Evolutionary conservation across 352 stramenopile species (phyloP).

Genomic region (Globisporangium paroecandrum): DNA sequence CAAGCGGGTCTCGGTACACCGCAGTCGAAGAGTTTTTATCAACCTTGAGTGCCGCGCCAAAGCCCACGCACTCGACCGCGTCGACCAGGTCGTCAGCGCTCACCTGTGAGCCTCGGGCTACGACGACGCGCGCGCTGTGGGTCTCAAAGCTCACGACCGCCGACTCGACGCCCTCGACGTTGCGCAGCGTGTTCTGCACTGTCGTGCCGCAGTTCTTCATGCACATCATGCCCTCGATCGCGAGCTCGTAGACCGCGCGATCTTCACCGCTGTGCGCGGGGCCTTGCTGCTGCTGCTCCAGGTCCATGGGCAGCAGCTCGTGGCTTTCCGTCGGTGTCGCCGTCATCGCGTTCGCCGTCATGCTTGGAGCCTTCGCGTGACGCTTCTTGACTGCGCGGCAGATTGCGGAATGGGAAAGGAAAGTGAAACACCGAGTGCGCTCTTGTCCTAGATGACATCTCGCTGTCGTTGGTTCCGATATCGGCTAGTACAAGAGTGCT

Average conservation of each 20-base stretch:
- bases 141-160: constrained; percentile 65
- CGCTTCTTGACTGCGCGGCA: not conserved
- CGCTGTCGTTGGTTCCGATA: not conserved
- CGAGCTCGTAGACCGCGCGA: constrained; percentile 42
- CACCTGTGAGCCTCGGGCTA: constrained; percentile 33
- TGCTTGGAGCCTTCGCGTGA: not conserved
- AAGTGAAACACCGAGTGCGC: not conserved
- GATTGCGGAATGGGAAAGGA: not conserved
- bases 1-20: constrained; percentile 25
- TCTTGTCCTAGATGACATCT: constrained; percentile 1
- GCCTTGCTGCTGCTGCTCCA: constrained; percentile 6
- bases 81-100: constrained; percentile 54
- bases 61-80: constrained; percentile 75
- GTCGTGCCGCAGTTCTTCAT: constrained; percentile 95
- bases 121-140: constrained; percentile 60
- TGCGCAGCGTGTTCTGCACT: constrained; percentile 70
- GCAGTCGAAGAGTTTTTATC: not conserved
- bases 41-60: constrained; percentile 53
- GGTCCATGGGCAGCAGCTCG: not conserved
- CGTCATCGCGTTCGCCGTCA: constrained; percentile 10
- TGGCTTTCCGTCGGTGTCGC: constrained; percentile 4
- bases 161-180: constrained; percentile 60
- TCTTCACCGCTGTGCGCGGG: not conserved
- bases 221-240: constrained; percentile 93
- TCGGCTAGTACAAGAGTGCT: not conserved